Evolutionary conservation across 2,329 filamentous ascomycete genomes (phyloP), one percentile per base, ranked within the genome.

Genomic region (Colletotrichum camelliae): DNA sequence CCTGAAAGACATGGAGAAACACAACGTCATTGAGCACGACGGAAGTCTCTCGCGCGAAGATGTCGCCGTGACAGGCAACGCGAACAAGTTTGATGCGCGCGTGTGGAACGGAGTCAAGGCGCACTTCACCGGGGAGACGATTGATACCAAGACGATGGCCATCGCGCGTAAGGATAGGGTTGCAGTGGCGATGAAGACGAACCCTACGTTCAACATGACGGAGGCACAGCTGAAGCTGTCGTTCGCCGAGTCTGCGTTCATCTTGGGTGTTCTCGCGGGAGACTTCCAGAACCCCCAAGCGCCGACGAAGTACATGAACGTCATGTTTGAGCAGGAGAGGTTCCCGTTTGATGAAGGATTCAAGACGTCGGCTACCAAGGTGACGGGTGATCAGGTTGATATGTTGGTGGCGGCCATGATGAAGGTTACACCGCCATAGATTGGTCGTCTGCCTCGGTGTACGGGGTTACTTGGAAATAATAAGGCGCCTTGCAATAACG

Each of bases 101-200:
- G 29, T 70, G 6, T 70, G 67, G 67, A 55, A 31, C 16, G 35
- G 33, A 5, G 39, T 64, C 24, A 70, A 64, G 58, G 35, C 67
- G 0, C 67, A 64, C 57, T 70, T 70, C 33, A 33, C 57, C 24
- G 33, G 57, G 2, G 24, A n/a, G 18, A 70, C 24, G 2, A 70
- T 70, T 3, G 66, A 68, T 29, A 58, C 29, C 0, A 58, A 68
- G 33, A 68, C 66, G 0, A 68, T 58, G 66, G 66, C 66, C 2
- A 16, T 37, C 10, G 66, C 66, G 3, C 88, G 88, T 21, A 78
- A 82, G 3, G 89, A 91, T 72, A 86, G 67, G 4, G 16, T 69
- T 24, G 29, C 27, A 7, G 67, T 48, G 15, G 55, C 67, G 9
- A 61, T 43, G 67, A n/a, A 24, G 21, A 31, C 33, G 0, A 69